Evolutionary conservation across 129 eudicot genomes (phyloP).

Genomic region (Tanacetum coccineum): DNA sequence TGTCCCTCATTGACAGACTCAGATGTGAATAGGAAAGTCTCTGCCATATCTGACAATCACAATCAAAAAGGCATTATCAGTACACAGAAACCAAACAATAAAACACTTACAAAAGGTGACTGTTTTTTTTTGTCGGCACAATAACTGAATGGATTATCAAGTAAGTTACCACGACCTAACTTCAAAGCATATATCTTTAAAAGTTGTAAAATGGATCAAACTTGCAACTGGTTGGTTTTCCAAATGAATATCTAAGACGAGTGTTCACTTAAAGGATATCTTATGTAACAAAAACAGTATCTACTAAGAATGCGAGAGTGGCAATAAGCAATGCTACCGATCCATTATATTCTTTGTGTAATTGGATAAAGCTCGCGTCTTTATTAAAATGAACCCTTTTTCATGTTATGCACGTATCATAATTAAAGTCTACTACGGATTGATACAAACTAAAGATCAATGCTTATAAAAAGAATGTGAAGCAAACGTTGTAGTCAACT

Average conservation of each 20-base stretch:
- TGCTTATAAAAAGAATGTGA: too few species aligned
- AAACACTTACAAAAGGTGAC: background rate
- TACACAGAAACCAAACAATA: background rate
- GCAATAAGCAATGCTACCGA: constrained; percentile 5
- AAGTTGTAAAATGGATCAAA: too few species aligned
- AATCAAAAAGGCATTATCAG: background rate
- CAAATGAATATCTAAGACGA: too few species aligned
- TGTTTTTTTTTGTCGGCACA: too few species aligned
- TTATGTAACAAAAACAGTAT: too few species aligned
- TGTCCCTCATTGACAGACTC: constrained; percentile 46
- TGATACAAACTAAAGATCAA: background rate
- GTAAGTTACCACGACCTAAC: background rate
- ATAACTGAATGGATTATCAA: background rate
- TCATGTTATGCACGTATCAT: too few species aligned
- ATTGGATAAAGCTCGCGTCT: background rate
- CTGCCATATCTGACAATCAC: constrained; percentile 31
- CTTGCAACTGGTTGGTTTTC: too few species aligned
- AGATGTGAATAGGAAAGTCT: constrained; percentile 48
- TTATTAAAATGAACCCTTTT: too few species aligned
- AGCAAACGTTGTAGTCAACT: too few species aligned
- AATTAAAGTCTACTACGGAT: too few species aligned
- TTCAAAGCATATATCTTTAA: background rate
- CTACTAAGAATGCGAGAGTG: too few species aligned
- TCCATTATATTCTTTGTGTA: constrained; percentile 1
- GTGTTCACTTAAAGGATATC: too few species aligned